Conservation (phyloP, 2,329 filamentous ascomycete genomes). For the Aspergillus carbonarius region DNA sequence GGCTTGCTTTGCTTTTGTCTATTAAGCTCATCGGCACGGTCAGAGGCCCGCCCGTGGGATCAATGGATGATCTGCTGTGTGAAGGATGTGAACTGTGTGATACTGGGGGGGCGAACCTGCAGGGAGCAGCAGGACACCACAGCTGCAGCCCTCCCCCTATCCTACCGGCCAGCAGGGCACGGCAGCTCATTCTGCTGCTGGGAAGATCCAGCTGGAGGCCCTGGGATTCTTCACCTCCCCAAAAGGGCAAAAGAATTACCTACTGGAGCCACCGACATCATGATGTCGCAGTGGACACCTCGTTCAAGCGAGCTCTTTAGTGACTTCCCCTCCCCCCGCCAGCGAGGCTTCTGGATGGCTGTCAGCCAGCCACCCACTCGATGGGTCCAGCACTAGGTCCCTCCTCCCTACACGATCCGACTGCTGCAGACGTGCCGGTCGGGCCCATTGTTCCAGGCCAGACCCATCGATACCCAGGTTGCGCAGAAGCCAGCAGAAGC, state of each 20-base stretch:
- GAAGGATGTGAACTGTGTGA: constrained; percentile 13
- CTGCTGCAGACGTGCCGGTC: background rate
- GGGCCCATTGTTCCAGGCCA: background rate
- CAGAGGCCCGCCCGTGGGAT: background rate
- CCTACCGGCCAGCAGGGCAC: background rate
- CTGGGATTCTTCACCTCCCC: no score
- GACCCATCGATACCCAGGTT: background rate
- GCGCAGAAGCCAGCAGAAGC: background rate
- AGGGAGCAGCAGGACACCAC: constrained; percentile 14
- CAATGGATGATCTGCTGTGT: background rate
- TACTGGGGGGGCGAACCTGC: constrained; percentile 8
- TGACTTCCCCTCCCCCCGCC: background rate
- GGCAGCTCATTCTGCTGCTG: background rate
- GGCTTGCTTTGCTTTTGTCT: background rate
- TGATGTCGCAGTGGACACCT: background rate
- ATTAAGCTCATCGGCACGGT: constrained; percentile 12
- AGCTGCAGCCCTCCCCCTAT: background rate
- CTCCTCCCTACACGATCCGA: background rate
- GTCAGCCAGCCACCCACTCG: background rate
- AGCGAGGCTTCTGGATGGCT: background rate
- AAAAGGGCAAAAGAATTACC: background rate
- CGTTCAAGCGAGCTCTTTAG: background rate
- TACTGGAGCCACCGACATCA: background rate
- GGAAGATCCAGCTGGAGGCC: no score
- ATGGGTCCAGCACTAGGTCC: background rate